Evolutionary conservation across 75 land plant genomes (phyloP), one percentile per base, ranked within the genome.

Genomic region (Adiantum capillusveneris): DNA sequence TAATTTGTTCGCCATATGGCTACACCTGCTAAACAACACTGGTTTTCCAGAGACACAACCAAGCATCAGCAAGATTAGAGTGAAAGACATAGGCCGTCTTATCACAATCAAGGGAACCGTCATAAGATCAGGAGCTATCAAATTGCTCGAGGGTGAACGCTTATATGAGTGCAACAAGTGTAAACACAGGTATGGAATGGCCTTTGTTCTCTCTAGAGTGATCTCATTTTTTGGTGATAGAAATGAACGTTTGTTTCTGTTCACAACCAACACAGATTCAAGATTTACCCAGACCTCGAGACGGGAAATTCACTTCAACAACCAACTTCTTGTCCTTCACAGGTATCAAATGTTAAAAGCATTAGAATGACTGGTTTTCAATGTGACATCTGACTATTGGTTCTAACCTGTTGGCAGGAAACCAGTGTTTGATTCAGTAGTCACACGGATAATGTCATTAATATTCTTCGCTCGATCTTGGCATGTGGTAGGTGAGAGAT

Each of bases 81-180:
- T 89, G 69, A 72, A 81, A 69, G 84, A 89, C 57, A 72, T 75
- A 6, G 84, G 87, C 0, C 77, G 76, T 24, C 88, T 94, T 26
- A 74, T 94, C 13, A 89, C 90, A 14, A 64, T 94, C 17, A 83
- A 94, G 52, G 98, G 98, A 25, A 94, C 98, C 0, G 84, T 94
- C 0, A 94, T 94, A 6, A 68, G 98, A 19, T 83, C 98, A 14
- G 98, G 98, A 43, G 68, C 73, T 18, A 59, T 86, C n/a, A 94
- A 94, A 70, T 85, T 85, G 76, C 79, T 89, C 20, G 98, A 94
- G 66, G 96, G 98, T 31, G 96, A 86, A 61, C 64, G 85, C 28
- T 60, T 63, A 45, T 94, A 89, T 54, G 72, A 81, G 48, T 94
- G 98, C 65, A 41, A 62, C 50, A 86, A 81, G 62, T 94, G 98